phyloP scores from a whole-genome alignment of 441 rosid species.

The Mallotus japonicus region DNA sequence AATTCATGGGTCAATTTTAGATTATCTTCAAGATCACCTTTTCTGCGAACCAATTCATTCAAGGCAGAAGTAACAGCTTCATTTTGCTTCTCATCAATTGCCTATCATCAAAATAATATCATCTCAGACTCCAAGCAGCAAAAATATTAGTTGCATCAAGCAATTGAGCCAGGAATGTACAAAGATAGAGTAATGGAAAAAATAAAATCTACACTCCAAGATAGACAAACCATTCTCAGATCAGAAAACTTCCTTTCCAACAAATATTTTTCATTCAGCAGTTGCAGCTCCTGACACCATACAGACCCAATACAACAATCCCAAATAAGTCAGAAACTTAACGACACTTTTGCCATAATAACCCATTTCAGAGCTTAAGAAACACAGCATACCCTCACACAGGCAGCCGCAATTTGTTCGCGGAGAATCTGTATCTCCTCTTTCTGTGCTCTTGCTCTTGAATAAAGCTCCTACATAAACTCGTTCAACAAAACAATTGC shows the following conservation, averaged over 20 bases:
- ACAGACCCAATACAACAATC: constrained; percentile 25
- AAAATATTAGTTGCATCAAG: constrained; percentile 10
- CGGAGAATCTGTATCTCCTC: constrained; percentile 83
- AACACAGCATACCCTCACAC: constrained; percentile 56
- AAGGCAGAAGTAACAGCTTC: constrained; percentile 75
- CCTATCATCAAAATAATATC: constrained; percentile 51
- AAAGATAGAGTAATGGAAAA: not conserved
- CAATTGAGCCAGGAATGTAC: constrained; percentile 8
- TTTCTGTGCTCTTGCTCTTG: constrained; percentile 57
- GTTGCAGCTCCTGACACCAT: constrained; percentile 75
- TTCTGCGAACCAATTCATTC: constrained; percentile 68
- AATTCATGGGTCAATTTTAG: constrained; percentile 76
- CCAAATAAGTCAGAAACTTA: constrained; percentile 22
- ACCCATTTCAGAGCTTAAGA: constrained; percentile 7
- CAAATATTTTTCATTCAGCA: constrained; percentile 70
- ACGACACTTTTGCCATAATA: constrained; percentile 3
- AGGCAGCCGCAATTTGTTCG: constrained; percentile 68
- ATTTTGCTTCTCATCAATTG: constrained; percentile 82
- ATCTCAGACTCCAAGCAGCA: constrained; percentile 24
- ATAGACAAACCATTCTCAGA: constrained; percentile 74
- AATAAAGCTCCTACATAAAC: constrained; percentile 58
- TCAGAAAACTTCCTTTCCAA: constrained; percentile 91
- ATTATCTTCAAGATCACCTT: constrained; percentile 82
- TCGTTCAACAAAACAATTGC: not conserved
- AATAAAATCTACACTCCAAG: constrained; percentile 7